Base-by-base conservation (phyloP, 495 filamentous ascomycete genomes). In the Copromyces sp. region DNA sequence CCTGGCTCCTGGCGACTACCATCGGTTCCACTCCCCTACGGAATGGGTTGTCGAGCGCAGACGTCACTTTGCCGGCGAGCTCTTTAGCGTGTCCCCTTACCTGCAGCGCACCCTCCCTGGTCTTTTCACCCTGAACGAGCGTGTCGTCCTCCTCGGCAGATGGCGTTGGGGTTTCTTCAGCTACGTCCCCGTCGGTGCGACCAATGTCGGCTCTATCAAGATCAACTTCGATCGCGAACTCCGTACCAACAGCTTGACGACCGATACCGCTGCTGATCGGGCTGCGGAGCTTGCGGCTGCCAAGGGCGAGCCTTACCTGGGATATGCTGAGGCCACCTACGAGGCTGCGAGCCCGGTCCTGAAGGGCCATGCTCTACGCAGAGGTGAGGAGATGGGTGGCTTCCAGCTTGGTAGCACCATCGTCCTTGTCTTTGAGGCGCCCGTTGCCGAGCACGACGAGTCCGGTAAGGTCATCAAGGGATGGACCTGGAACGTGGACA, bases 101-200 rank as follows among this genome's bases (percentile, higher is more conserved):
- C 85, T 99, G 16, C 94, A 97, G 79, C 89, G 90, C 59, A 95
- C 92, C 9, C 86, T 99, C 0, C 95, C 96, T 0, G 94, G 94
- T 9, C 86, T 99, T 11, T 99, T 99, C 83, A 96, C 93, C 3
- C 85, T 99, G 7, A 99, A 99, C 81, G 95, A 99, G 82, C 90
- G 95, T 37, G 95, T 99, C 17, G 96, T 95, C 3, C 85, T 99
- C 3, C 85, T 99, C 1, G 95, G 95, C 17, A 89, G 94, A 39
- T 99, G 95, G 95, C 91, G 94, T 9, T 95, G 93, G 89, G 95
- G 95, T 14, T 98, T 99, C 87, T 98, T 98, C 84, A 92, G 90
- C 77, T 97, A 93, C 82, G 95, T 92, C 0, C 94, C 96, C 20
- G 95, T 99, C 39, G 95, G 95, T 73, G 95, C 95, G 14, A 99